These are phyloP conservation scores for Aspergillus hortae DNA, from an alignment of 2,329 filamentous ascomycete species.

Conservation along the genomic window DNA sequence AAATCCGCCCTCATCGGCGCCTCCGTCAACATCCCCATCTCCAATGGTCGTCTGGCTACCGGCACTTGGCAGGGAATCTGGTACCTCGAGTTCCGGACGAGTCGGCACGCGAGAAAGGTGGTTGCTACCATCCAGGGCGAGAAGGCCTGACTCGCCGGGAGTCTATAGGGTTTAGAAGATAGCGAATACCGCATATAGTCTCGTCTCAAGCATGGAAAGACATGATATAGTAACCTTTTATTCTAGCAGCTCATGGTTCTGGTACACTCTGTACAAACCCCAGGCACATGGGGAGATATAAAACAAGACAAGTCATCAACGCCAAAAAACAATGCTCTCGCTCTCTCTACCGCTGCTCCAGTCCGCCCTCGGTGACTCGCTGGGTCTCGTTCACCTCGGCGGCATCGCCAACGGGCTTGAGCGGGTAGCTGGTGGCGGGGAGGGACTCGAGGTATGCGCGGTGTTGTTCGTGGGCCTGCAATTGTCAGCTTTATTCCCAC, in stretches of 20 bases:
- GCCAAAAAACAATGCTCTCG: constrained; percentile 25
- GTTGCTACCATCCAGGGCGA: constrained; percentile 95
- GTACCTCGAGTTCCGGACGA: constrained; percentile 83
- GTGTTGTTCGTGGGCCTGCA: constrained; percentile 85
- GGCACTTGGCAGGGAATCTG: constrained; percentile 72
- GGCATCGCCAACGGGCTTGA: constrained; percentile 59
- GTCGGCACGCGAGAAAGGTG: constrained; percentile 73
- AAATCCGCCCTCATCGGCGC: constrained; percentile 88
- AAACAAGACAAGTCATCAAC: constrained; percentile 30
- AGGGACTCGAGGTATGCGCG: constrained; percentile 78
- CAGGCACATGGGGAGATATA: constrained; percentile 24
- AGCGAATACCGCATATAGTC: too few relatives aligned
- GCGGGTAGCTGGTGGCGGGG: constrained; percentile 75
- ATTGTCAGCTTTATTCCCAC: constrained; percentile 4
- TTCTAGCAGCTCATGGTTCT: constrained; percentile 26
- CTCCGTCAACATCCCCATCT: constrained; percentile 86
- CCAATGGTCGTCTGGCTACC: constrained; percentile 70
- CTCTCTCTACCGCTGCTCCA: constrained; percentile 56
- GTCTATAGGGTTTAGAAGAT: too few relatives aligned
- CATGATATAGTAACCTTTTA: constrained; percentile 7
- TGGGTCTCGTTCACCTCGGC: constrained; percentile 58
- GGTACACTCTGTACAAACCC: constrained; percentile 35
- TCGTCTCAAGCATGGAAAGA: not conserved
- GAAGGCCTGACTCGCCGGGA: constrained; percentile 40
- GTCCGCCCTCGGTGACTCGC: constrained; percentile 55